Base-by-base conservation (phyloP, 1,284 basidiomycete genomes). In the Boletus smithii region DNA sequence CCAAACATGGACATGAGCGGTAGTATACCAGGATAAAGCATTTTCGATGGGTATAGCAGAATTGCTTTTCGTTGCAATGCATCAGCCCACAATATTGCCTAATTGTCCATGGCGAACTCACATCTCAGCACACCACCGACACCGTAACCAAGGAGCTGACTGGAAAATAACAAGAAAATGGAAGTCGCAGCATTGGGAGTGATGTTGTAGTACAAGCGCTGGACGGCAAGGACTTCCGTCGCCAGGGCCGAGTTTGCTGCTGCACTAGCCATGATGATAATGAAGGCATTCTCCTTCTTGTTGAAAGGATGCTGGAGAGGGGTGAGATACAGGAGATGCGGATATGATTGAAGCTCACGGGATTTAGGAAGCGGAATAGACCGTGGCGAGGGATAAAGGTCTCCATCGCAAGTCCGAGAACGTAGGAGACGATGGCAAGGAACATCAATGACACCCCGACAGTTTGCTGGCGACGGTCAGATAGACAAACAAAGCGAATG, bases 251-350 rank as follows among this genome's bases (percentile, higher is more conserved):
- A 78, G 5, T 75, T 75, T 3, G 80, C 75, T 1, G 83, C 81
- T 5, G 85, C 81, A 30, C 79, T 80, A 2, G 83, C 64, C 80
- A 86, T 83, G 55, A 86, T 83, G 17, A 83, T 73, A 31, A 85
- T 79, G 24, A 78, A 77, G 0, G 79, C 78, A 61, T 83, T 79
- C 57, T 85, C 78, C 48, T 73, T 73, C 52, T 68, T 70, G 50
- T 72, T 70, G 59, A 70, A 69, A 11, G 71, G 65, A 46, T 70
- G 65, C 76, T 74, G 41, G 8, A 54, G 42, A 49, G 1, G 5
- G 11, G 61, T 3, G 58, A 56, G 41, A 65, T 3, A 53, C 38
- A 35, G 18, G 58, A 56, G 40, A 65, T 3, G 53, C 39, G 37
- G 20, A 37, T 42, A 6, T 31, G 2, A 29, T 16, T 9, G 9